A percentile compares a stretch with the other conserved stretches of the same genome.
Evolutionary conservation across 2,329 filamentous ascomycete species (phyloP).

Genomic region (Trichoderma sp.): DNA sequence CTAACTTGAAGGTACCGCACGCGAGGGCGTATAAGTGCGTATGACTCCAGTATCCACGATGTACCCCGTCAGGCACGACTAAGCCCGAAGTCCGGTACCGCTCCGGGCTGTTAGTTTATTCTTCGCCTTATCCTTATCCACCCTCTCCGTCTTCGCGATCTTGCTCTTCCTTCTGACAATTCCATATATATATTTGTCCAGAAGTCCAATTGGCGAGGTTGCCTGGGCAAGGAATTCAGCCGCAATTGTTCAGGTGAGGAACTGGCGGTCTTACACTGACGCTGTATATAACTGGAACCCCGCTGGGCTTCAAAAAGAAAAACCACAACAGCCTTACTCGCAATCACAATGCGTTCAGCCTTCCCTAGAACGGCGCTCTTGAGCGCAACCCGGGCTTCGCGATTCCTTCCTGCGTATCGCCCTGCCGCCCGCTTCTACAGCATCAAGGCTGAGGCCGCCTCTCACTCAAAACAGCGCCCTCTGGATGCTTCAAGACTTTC

Average conservation of each 20-base stretch:
- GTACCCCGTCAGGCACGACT: constrained; percentile 8
- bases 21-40: neutral
- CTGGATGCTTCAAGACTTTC: constrained; percentile 76
- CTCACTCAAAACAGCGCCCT: constrained; percentile 54
- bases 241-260: neutral
- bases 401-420: constrained; percentile 33
- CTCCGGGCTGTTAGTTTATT: constrained; percentile 1
- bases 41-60: neutral
- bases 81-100: constrained; percentile 20
- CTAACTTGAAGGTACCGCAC: neutral
- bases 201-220: neutral
- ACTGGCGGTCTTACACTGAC: neutral
- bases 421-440: constrained; percentile 45
- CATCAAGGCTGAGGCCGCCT: constrained; percentile 50
- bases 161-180: neutral
- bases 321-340: neutral
- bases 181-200: neutral
- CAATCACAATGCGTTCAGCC: constrained; percentile 33
- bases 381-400: constrained; percentile 35
- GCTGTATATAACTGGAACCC: neutral
- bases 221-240: neutral
- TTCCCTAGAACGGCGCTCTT: constrained; percentile 34
- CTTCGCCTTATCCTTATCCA: neutral
- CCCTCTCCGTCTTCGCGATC: neutral
- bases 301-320: neutral